Evolutionary conservation across 2,329 filamentous ascomycete species (phyloP), one percentile per base, ranked within the genome.

Genomic region (Ilyonectria mors-panacis): DNA sequence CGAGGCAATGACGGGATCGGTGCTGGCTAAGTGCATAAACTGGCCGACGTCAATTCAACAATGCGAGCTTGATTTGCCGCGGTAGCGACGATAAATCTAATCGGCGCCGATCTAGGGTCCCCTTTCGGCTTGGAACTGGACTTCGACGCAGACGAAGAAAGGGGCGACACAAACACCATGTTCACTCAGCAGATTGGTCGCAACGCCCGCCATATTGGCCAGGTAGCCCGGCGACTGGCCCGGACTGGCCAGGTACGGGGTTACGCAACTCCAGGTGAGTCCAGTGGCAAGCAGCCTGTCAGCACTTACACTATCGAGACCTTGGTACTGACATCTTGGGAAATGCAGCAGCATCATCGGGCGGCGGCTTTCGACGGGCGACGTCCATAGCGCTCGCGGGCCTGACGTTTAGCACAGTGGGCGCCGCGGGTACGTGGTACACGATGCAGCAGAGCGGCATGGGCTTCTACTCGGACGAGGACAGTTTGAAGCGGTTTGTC

Each of bases 401-500:
- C 17, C 33, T 80, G 50, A 72, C 74, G 13, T 81, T 77, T 57
- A 70, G 73, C 66, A 69, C 73, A 10, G 65, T 76, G 5, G 81
- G 81, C 50, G 80, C 80, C 17, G 75, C 73, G 35, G 75, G 71
- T 39, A 79, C 78, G n/a, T 82, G 79, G 79, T 77, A 81, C 62
- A 73, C 73, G 26, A 74, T 82, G 74, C 76, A 75, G 39, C 70
- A 72, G 53, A 76, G 75, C 61, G 80, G 81, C 51, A 71, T 82
- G 73, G 79, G 80, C 53, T 82, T 82, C 71, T 80, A 80, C 76
- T 82, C 70, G 33, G 93, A 97, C 81, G 89, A 88, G 75, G 93
- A 97, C 73, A 93, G 92, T 23, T 87, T 96, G 68, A 78, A 80
- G 5, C 84, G 92, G 71, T 97, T 89, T 84, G 80, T 81, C 4